phyloP scores from a whole-genome alignment of 345 rosid species.

The Psidium guajava region DNA sequence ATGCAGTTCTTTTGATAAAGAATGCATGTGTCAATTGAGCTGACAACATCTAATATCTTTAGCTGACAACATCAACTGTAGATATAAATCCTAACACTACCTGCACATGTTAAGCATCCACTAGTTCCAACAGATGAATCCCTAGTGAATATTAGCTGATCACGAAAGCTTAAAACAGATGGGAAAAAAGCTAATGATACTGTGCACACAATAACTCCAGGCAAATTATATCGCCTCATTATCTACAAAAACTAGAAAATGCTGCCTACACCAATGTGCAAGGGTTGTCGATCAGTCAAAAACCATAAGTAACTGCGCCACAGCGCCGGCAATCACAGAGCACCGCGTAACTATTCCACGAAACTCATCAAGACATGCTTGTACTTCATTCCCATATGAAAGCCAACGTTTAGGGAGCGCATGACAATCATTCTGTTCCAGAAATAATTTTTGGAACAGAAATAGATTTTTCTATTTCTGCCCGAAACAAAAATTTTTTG shows the following conservation, averaged over 20 bases:
- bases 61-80: not conserved
- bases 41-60: too few relatives aligned
- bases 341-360: not conserved
- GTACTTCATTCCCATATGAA: not conserved
- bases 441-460: too few relatives aligned
- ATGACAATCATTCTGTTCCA: too few relatives aligned
- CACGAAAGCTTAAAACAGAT: not conserved
- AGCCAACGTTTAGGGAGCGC: not conserved
- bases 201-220: not conserved
- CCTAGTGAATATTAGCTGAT: not conserved
- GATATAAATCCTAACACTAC: not conserved
- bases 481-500: too few relatives aligned
- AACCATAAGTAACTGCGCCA: not conserved
- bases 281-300: not conserved
- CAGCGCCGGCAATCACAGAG: not conserved
- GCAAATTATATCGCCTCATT: not conserved
- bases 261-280: not conserved
- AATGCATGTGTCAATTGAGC: not conserved
- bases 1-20: not conserved
- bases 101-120: not conserved
- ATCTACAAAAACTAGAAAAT: not conserved
- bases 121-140: not conserved
- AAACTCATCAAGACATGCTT: not conserved
- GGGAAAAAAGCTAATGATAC: not conserved
- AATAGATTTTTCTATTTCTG: too few relatives aligned